Conservation (phyloP, 2,329 filamentous ascomycete genomes). For the Monilinia aucupariae region DNA sequence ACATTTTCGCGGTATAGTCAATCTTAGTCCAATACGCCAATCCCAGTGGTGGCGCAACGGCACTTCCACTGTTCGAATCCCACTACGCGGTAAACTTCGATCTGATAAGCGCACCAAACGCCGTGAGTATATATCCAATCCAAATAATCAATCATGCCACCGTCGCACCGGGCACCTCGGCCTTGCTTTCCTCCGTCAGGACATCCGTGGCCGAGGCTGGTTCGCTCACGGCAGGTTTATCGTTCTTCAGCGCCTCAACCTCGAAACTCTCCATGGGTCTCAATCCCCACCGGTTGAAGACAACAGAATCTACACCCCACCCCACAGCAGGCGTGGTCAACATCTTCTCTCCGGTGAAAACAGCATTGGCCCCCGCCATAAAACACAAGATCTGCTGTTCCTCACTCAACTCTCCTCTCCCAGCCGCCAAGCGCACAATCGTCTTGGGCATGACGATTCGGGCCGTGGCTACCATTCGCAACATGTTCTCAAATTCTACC, state of each 20-base stretch:
- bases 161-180: neutral
- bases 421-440: conserved; percentile 82
- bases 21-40: conserved; percentile 42
- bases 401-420: conserved; percentile 76
- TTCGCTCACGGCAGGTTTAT: neutral
- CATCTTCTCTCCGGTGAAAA: conserved; percentile 96
- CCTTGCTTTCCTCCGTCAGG: neutral
- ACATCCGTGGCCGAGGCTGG: neutral
- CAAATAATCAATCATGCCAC: conserved; percentile 1
- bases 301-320: conserved; percentile 79
- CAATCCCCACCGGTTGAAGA: conserved; percentile 80
- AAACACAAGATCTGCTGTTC: conserved; percentile 88
- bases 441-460: conserved; percentile 77
- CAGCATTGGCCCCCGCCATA: conserved; percentile 86
- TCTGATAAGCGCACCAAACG: conserved; percentile 36
- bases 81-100: conserved; percentile 28
- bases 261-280: conserved; percentile 60
- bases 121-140: conserved; percentile 1
- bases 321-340: conserved; percentile 85
- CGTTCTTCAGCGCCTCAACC: conserved; percentile 25
- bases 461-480: conserved; percentile 79
- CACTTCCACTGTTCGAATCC: conserved; percentile 45
- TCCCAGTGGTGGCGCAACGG: conserved; percentile 45
- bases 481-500: conserved; percentile 69
- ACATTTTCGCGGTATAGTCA: conserved; percentile 44